phyloP scores from a whole-genome alignment of 345 rosid species.

The Brassica napus region DNA sequence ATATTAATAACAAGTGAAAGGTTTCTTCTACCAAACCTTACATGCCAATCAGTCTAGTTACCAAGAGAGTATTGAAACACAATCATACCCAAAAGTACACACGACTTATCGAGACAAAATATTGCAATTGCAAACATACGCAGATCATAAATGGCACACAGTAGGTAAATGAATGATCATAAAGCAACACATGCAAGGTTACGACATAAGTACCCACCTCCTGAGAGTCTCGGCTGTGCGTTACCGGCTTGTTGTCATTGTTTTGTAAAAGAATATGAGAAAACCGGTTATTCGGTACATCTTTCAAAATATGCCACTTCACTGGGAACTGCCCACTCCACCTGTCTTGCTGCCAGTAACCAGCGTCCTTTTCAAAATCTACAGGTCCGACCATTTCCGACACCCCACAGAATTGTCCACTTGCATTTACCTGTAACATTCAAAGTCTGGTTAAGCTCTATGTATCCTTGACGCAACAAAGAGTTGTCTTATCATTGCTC shows the following conservation, averaged over 20 bases:
- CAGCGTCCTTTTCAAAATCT: constrained; percentile 71
- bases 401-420: constrained; percentile 81
- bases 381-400: constrained; percentile 74
- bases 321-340: constrained; percentile 88
- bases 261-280: constrained; percentile 62
- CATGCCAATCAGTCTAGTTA: neutral
- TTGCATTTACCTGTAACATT: constrained; percentile 65
- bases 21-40: neutral
- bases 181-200: neutral
- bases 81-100: neutral
- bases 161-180: neutral
- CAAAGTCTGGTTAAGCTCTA: neutral
- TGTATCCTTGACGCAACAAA: constrained; percentile 9
- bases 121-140: neutral
- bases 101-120: neutral
- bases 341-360: constrained; percentile 73
- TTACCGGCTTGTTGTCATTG: constrained; percentile 78
- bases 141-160: constrained; percentile 2
- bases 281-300: constrained; percentile 70
- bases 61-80: neutral
- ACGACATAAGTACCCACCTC: constrained; percentile 50
- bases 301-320: constrained; percentile 69
- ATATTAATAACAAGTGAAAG: neutral
- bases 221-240: constrained; percentile 78
- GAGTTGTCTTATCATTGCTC: neutral